These are phyloP conservation scores for Hymenoscyphus albidus DNA, from an alignment of 2,329 filamentous ascomycete genomes.

Conservation along the genomic window DNA sequence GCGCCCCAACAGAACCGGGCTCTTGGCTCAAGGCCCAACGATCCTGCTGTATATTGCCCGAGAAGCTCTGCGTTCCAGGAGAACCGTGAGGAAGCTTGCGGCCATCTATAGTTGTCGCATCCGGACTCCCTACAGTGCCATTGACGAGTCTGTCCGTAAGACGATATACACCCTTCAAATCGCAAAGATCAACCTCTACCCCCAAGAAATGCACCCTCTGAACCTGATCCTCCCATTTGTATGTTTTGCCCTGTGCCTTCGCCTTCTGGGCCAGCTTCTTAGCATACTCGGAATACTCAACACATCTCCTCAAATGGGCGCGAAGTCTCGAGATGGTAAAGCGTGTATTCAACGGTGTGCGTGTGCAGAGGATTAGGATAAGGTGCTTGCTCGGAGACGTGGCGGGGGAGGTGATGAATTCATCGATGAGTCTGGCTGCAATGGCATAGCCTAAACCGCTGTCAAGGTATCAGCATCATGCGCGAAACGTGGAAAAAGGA, in stretches of 20 bases:
- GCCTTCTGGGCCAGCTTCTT: constrained; percentile 43
- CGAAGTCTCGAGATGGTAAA: constrained; percentile 66
- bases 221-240: constrained; percentile 43
- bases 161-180: constrained; percentile 47
- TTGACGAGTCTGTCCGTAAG: constrained; percentile 32
- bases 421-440: constrained; percentile 80
- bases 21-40: constrained; percentile 42
- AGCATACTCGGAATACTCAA: constrained; percentile 47
- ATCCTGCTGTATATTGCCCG: constrained; percentile 28
- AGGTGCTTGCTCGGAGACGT: constrained; percentile 65
- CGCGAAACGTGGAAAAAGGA: background rate
- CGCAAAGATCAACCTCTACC: constrained; percentile 57
- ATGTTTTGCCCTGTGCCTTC: constrained; percentile 52
- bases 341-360: constrained; percentile 67
- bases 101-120: constrained; percentile 33
- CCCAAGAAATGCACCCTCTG: constrained; percentile 55
- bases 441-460: constrained; percentile 87
- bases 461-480: constrained; percentile 33
- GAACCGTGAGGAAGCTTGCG: constrained; percentile 32
- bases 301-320: constrained; percentile 52
- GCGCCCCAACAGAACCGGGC: constrained; percentile 47
- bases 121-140: constrained; percentile 33
- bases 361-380: constrained; percentile 79
- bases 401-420: constrained; percentile 70
- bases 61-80: constrained; percentile 31